Conservation (phyloP, 768 basidiomycete species). For the Kwoniella pini region DNA sequence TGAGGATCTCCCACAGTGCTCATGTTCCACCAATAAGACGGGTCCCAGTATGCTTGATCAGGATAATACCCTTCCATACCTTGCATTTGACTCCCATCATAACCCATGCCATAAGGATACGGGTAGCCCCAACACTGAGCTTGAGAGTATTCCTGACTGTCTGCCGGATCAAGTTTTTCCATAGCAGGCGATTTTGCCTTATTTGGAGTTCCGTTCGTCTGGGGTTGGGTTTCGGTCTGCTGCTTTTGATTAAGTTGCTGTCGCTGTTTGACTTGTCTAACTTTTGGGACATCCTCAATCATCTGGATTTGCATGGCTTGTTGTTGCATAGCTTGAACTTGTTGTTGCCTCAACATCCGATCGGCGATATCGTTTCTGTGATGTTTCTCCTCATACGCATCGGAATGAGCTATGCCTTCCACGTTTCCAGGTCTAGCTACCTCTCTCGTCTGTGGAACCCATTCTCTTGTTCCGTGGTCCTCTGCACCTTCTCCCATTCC, state of each 20-base stretch:
- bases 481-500: conserved; percentile 25
- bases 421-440: conserved; percentile 33
- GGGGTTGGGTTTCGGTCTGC: background rate
- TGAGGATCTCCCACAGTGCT: conserved; percentile 10
- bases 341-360: background rate
- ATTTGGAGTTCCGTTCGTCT: conserved; percentile 2
- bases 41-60: conserved; percentile 28
- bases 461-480: conserved; percentile 26
- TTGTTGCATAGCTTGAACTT: conserved; percentile 5
- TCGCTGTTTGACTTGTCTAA: background rate
- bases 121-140: conserved; percentile 17
- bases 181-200: background rate
- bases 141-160: background rate
- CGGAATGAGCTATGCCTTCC: conserved; percentile 20
- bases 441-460: conserved; percentile 27
- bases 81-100: conserved; percentile 8
- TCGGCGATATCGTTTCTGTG: background rate
- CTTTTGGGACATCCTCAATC: background rate
- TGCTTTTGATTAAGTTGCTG: background rate
- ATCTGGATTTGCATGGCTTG: conserved; percentile 9
- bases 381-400: conserved; percentile 13
- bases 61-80: conserved; percentile 13
- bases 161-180: too few relatives aligned
- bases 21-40: conserved; percentile 25
- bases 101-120: conserved; percentile 3